Base-by-base conservation (phyloP, 768 basidiomycete species). In the Hebeloma cylindrosporum region DNA sequence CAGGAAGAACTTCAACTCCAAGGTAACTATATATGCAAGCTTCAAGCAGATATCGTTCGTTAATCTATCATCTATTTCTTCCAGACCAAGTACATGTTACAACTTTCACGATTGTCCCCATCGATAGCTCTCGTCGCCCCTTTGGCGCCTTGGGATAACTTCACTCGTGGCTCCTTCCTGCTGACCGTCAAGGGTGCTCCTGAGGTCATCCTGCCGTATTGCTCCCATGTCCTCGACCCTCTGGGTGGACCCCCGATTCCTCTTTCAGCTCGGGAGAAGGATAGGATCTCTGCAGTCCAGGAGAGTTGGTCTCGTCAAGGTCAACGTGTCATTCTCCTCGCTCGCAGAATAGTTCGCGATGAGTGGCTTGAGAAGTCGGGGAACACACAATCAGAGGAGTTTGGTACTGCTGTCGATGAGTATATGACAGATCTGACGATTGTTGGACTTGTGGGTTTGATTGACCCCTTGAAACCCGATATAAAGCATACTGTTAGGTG, bases 291-390 rank as follows among this genome's bases (percentile, higher is more conserved):
- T 4, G 58, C 61, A 1, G 53, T 67, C 3, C 77, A 77, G 53
- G 77, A 77, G 43, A 57, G 60, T 14, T 78, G 73, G 70, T 77
- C 81, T 2, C 56, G 67, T 8, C 66, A 70, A 42, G 82, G 82
- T 2, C 78, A 79, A 53, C 71, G 82, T n/a, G 81, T 85, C n/a
- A 66, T 85, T 9, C 64, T 81, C 1, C 69, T 83, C 13, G 78
- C 80, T 20, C 69, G 75, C 34, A 69, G 71, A 10, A 47, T 73
- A 10, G 50, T 81, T 14, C 48, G 60, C 1, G 62, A 56, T 7
- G 59, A 60, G 13, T 56, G 56, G 7, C 29, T 73, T 0, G 58
- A 66, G 18, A 65, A 69, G 42, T 51, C 58, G 3, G 35, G 58
- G 3, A 57, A 68, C 34, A 47, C 56, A 8, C 66, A 71, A 28